A percentile compares a stretch with the other conserved stretches of the same genome.
These are phyloP conservation scores for Millerozyma miso DNA, from an alignment of 805 yeast genomes.

Conservation along the genomic window DNA sequence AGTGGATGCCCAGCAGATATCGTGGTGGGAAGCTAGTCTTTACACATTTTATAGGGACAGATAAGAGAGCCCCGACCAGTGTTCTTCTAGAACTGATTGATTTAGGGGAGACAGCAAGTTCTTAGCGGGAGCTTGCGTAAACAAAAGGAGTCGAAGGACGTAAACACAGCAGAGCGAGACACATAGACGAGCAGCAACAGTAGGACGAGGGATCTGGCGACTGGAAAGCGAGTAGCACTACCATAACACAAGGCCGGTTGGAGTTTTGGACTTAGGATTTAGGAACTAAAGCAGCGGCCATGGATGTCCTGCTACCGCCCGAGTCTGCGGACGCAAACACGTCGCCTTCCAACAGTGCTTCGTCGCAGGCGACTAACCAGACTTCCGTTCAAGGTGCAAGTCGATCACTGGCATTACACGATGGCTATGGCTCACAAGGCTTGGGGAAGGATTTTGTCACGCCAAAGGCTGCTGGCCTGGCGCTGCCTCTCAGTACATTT, in stretches of 20 bases:
- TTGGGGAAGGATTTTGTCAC: neutral
- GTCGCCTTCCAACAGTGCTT: conserved; percentile 6
- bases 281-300: conserved; percentile 1
- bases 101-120: neutral
- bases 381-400: conserved; percentile 3
- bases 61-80: neutral
- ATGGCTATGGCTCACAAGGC: neutral
- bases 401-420: neutral
- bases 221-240: neutral
- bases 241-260: neutral
- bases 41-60: neutral
- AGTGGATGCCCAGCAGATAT: neutral
- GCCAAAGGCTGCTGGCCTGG: neutral
- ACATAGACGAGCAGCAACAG: neutral
- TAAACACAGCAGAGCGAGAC: conserved; percentile 3
- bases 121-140: neutral
- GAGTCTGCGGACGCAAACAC: conserved; percentile 17
- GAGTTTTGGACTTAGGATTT: neutral
- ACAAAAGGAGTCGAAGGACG: neutral
- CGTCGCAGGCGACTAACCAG: conserved; percentile 8
- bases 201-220: neutral
- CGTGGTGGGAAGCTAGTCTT: neutral
- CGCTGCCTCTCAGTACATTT: neutral
- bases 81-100: neutral
- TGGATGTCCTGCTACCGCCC: conserved; percentile 23